phyloP scores from a whole-genome alignment of 1,284 basidiomycete species.

The Cryptococcus sp. region DNA sequence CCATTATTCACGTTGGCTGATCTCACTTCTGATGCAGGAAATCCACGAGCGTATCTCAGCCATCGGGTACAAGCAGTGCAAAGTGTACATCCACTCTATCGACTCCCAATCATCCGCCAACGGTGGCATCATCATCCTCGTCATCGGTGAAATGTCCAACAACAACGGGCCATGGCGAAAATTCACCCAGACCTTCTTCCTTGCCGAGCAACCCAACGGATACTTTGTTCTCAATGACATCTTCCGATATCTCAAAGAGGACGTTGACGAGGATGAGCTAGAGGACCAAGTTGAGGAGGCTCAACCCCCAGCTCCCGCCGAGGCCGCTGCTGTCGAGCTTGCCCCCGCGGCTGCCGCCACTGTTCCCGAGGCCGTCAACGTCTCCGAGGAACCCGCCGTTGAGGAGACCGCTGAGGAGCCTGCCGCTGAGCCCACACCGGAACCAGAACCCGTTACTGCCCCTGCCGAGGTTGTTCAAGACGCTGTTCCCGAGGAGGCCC shows the following conservation, averaged over 20 bases:
- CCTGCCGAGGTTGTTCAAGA: constrained; percentile 38
- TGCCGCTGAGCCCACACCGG: constrained; percentile 35
- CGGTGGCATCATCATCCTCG: constrained; percentile 97
- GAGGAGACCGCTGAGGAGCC: constrained; percentile 22
- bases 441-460: constrained; percentile 46
- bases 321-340: constrained; percentile 23
- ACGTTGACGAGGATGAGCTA: constrained; percentile 67
- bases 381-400: constrained; percentile 31
- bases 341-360: constrained; percentile 26
- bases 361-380: constrained; percentile 27
- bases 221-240: constrained; percentile 99
- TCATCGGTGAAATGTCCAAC: constrained; percentile 98
- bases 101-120: constrained; percentile 91
- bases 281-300: constrained; percentile 60
- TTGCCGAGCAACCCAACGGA: constrained; percentile 97
- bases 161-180: constrained; percentile 87
- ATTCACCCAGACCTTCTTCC: constrained; percentile 99
- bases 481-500: constrained; percentile 40
- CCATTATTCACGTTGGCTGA: neutral
- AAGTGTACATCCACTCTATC: constrained; percentile 95
- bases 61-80: constrained; percentile 93
- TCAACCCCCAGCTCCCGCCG: constrained; percentile 15
- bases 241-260: constrained; percentile 97
- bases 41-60: constrained; percentile 94
- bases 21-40: constrained; percentile 62